Evolutionary conservation across 2,329 filamentous ascomycete genomes (phyloP).

Genomic region (Hypoxylon sp.): DNA sequence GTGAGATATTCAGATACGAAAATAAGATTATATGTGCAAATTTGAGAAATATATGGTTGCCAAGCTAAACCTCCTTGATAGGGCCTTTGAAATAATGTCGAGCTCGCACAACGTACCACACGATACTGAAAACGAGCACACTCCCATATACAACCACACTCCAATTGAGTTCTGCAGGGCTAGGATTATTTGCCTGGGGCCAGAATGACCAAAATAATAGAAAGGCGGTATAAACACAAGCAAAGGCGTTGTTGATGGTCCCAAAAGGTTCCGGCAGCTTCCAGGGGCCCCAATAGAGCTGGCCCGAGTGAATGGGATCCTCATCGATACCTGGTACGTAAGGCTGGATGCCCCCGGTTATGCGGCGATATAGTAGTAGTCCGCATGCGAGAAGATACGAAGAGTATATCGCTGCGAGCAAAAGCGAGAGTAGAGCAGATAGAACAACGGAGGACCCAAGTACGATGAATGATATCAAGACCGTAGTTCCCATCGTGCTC

Average conservation of each 20-base stretch:
- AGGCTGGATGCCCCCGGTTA: conserved; percentile 50
- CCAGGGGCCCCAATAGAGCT: conserved; percentile 68
- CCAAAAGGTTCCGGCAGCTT: conserved; percentile 66
- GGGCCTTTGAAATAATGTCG: conserved; percentile 64
- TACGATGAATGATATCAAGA: conserved; percentile 49
- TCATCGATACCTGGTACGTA: conserved; percentile 18
- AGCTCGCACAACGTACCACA: conserved; percentile 63
- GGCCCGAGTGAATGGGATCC: conserved; percentile 14
- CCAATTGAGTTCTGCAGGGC: conserved; percentile 63
- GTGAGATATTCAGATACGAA: background rate
- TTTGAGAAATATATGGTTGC: conserved; percentile 8
- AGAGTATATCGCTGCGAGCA: conserved; percentile 60
- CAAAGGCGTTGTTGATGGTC: conserved; percentile 67
- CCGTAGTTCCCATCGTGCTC: conserved; percentile 41
- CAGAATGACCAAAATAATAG: conserved; percentile 71
- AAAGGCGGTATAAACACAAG: conserved; percentile 67
- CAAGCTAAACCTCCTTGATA: conserved; percentile 47
- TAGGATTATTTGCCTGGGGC: conserved; percentile 55
- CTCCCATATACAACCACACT: conserved; percentile 61
- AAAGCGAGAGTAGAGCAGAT: conserved; percentile 61
- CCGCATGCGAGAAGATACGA: conserved; percentile 60
- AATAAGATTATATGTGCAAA: conserved; percentile 4
- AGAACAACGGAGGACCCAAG: conserved; percentile 57
- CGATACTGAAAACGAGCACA: conserved; percentile 60
- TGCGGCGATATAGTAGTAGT: conserved; percentile 60